A percentile compares a stretch with the other conserved stretches of the same genome.
phyloP scores from a whole-genome alignment of 2,329 filamentous ascomycete genomes.

The Cyclaneusma minus region DNA sequence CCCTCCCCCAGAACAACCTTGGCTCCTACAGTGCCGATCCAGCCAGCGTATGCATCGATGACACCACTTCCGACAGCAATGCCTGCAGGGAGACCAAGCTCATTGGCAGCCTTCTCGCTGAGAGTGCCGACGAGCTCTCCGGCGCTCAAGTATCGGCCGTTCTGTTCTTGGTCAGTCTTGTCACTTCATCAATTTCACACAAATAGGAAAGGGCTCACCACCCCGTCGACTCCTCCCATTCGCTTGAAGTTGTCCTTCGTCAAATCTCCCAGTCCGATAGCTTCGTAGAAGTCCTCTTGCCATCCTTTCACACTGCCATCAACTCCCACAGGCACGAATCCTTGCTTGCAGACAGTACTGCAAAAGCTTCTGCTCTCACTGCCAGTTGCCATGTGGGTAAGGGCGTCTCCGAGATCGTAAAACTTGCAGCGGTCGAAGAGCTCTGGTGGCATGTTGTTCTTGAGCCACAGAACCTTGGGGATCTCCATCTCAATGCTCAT shows the following conservation, averaged over 20 bases:
- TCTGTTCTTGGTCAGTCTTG: constrained; percentile 36
- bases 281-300: constrained; percentile 85
- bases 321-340: constrained; percentile 89
- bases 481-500: constrained; percentile 99
- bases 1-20: constrained; percentile 65
- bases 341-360: constrained; percentile 94
- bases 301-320: constrained; percentile 96
- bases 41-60: constrained; percentile 95
- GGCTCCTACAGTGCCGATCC: constrained; percentile 97
- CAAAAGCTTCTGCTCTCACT: constrained; percentile 88
- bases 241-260: constrained; percentile 77
- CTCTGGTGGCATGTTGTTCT: constrained; percentile 92
- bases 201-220: constrained; percentile 52
- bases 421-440: constrained; percentile 91
- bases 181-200: constrained; percentile 3
- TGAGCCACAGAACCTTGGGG: constrained; percentile 94
- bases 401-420: constrained; percentile 82
- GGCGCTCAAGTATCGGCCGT: constrained; percentile 78
- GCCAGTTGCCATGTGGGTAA: constrained; percentile 88
- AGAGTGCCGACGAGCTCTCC: constrained; percentile 80
- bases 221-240: constrained; percentile 85
- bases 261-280: constrained; percentile 77
- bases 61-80: constrained; percentile 92
- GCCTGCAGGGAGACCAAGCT: constrained; percentile 72
- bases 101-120: constrained; percentile 65